Base-by-base conservation (phyloP, 106 monocot species). In the Triglochin maritima region DNA sequence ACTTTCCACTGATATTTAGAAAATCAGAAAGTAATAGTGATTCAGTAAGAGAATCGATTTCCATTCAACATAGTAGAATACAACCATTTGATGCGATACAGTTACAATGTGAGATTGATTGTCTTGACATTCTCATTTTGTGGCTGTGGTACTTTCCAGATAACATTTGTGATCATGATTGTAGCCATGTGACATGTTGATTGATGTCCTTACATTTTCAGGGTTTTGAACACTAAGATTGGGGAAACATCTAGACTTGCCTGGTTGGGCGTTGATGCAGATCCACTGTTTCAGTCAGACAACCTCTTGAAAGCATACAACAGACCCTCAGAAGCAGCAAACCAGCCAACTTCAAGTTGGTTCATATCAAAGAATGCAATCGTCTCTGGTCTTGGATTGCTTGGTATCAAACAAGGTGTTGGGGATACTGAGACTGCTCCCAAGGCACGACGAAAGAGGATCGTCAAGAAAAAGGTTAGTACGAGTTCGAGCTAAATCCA, bases 321-420 rank as follows among this genome's bases (percentile, higher is more conserved):
- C 44, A 82, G 86, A 58, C 85, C 79, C 17, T 69, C 77, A 44
- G 75, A 76, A 1, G 12, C 69, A n/a, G 76, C 15, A 44, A 70
- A 81, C 2, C 69, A 56, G n/a, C 56, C 72, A 66, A 9, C 62
- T 10, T 76, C 98, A 62, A 86, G 81, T 14, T 98, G 91, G 91
- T 84, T 92, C 64, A 98, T 98, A 49, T 98, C 88, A 9, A 98
- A 98, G 80, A 81, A 86, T 51, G 84, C 98, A 13, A 88, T 98
- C 1, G 67, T 83, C 9, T 92, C 92, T 46, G 88, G 98, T 45
- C 98, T 98, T 50, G 90, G 85, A 10, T 59, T 88, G 49, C 80
- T 96, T 7, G 92, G 98, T 52, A 80, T 88, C 72, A 88, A 80
- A 60, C 80, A 87, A 46, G 62, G 65, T 3, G 70, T 13, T 56